Percentiles rank a stretch among this genome's conserved stretches.
phyloP scores from a whole-genome alignment of 1,284 basidiomycete species.

The Apiotrichum sp. region DNA sequence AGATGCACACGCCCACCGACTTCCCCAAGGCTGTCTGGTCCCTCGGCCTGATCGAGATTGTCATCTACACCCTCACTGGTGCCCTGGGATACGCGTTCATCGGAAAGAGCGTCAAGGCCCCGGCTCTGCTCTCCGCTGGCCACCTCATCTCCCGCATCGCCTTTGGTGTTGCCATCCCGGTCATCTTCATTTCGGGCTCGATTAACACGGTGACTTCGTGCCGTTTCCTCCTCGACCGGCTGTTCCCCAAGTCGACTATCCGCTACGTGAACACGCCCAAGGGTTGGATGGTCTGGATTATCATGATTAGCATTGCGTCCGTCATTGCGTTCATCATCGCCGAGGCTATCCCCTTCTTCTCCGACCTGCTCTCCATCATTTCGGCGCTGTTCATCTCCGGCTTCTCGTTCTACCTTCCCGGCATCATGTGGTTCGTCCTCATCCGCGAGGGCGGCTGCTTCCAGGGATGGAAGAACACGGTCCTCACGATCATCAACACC shows the following conservation, averaged over 20 bases:
- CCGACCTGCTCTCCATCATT: constrained; percentile 30
- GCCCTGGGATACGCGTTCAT: constrained; percentile 16
- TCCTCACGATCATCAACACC: constrained; percentile 8
- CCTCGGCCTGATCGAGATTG: constrained; percentile 29
- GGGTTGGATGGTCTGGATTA: constrained; percentile 52
- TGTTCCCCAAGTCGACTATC: constrained; percentile 7
- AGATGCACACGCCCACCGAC: constrained; percentile 16
- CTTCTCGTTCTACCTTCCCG: constrained; percentile 16
- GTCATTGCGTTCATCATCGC: constrained; percentile 11
- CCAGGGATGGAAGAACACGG: constrained; percentile 9
- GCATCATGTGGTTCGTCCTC: constrained; percentile 17
- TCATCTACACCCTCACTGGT: constrained; percentile 31
- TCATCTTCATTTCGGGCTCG: constrained; percentile 19
- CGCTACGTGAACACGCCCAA: constrained; percentile 33
- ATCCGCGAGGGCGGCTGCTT: constrained; percentile 14
- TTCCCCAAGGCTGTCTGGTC: constrained; percentile 29
- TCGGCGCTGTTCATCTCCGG: constrained; percentile 21
- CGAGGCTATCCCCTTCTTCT: constrained; percentile 37
- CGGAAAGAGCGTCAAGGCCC: constrained; percentile 7
- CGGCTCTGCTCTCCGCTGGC: constrained; percentile 12
- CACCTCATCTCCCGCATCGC: constrained; percentile 9
- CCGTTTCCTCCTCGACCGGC: constrained; percentile 12
- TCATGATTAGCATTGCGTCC: constrained; percentile 11
- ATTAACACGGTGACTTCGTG: constrained; percentile 10
- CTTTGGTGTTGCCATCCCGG: constrained; percentile 14